Evolutionary conservation across 164 flowering plant genomes (phyloP).

Genomic region (Annona squamosa): DNA sequence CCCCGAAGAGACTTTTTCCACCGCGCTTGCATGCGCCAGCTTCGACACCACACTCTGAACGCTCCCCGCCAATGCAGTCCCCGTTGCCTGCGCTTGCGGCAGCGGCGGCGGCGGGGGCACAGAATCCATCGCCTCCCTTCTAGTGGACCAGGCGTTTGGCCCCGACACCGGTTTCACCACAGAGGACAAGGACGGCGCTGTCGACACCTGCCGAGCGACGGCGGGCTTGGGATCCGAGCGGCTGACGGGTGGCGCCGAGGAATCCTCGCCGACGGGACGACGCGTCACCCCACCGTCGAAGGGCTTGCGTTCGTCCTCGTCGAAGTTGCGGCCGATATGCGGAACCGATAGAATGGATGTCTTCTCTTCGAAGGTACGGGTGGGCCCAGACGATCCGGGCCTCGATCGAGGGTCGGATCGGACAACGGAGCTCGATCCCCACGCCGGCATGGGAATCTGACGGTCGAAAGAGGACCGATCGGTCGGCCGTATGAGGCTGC

Average conservation of each 20-base stretch:
- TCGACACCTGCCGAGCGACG: slow-evolving; percentile 17
- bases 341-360: slow-evolving; percentile 46
- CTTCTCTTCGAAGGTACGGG: slow-evolving; percentile 61
- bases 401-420: slow-evolving; percentile 57
- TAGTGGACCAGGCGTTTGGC: slow-evolving; percentile 69
- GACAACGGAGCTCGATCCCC: slow-evolving; percentile 49
- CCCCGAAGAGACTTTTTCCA: slow-evolving; percentile 87
- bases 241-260: slow-evolving; percentile 17
- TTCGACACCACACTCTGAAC: slow-evolving; percentile 47
- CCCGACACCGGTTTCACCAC: slow-evolving; percentile 10
- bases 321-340: slow-evolving; percentile 74
- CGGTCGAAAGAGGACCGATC: slow-evolving; percentile 63
- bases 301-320: slow-evolving; percentile 95
- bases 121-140: slow-evolving; percentile 54
- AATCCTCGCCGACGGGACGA: slow-evolving; percentile 60
- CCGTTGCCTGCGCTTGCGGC: background rate
- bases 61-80: slow-evolving; percentile 23
- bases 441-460: slow-evolving; percentile 25
- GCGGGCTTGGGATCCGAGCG: slow-evolving; percentile 36
- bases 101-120: slow-evolving; percentile 18
- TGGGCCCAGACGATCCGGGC: slow-evolving; percentile 62
- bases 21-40: slow-evolving; percentile 82
- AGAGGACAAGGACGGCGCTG: slow-evolving; percentile 18
- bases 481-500: slow-evolving; percentile 50
- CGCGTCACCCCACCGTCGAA: slow-evolving; percentile 58